phyloP scores from a whole-genome alignment of 2,329 filamentous ascomycete genomes.

The Alternaria brassicae region DNA sequence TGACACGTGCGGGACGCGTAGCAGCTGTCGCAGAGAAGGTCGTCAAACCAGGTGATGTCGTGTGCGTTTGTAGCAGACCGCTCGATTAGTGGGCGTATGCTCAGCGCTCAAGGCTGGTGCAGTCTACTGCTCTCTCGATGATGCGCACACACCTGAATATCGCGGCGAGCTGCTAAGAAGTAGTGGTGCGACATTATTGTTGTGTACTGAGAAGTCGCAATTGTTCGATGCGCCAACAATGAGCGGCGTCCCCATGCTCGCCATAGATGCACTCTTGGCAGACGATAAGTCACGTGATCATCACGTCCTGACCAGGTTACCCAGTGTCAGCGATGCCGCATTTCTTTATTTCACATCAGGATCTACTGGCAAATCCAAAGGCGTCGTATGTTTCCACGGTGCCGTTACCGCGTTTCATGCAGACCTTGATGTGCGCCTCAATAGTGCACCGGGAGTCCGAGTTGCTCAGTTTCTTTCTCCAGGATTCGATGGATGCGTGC shows the following conservation, averaged over 20 bases:
- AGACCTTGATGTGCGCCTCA: conserved; percentile 44
- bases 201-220: no score
- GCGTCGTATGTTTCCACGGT: conserved; percentile 35
- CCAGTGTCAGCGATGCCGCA: conserved; percentile 25
- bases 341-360: conserved; percentile 58
- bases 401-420: conserved; percentile 49
- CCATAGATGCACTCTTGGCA: no score
- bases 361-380: conserved; percentile 55
- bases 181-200: no score
- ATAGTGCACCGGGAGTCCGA: conserved; percentile 40
- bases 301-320: background rate
- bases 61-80: conserved; percentile 47
- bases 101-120: conserved; percentile 44
- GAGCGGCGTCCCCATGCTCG: background rate
- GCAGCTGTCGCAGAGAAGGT: background rate
- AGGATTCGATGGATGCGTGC: conserved; percentile 56
- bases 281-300: no score
- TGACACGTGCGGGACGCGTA: background rate
- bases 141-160: conserved; percentile 5
- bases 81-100: conserved; percentile 44
- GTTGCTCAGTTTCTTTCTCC: conserved; percentile 55
- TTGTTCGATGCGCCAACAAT: background rate
- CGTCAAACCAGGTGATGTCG: conserved; percentile 20
- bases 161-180: conserved; percentile 7
- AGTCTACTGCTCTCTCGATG: conserved; percentile 45